Percentiles rank a stretch among this genome's conserved stretches.
These are phyloP conservation scores for Arthroderma sp. DNA, from an alignment of 2,329 filamentous ascomycete species.

Conservation along the genomic window DNA sequence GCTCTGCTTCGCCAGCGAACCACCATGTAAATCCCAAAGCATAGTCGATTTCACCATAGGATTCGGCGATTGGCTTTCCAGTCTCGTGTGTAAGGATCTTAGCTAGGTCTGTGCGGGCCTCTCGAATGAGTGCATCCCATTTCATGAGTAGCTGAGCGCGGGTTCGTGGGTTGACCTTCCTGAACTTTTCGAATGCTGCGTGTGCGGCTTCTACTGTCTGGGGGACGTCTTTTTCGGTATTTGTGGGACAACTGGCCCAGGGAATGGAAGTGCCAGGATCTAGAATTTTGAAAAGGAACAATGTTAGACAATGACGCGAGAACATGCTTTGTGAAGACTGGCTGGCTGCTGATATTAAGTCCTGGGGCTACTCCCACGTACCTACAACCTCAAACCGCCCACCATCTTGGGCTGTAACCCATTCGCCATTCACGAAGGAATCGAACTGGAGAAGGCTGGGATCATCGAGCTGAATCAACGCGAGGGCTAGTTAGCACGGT, in stretches of 20 bases:
- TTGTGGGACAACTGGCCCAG: constrained; percentile 41
- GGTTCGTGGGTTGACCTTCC: constrained; percentile 45
- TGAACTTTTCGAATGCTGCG: constrained; percentile 47
- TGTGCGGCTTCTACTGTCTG: constrained; percentile 46
- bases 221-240: constrained; percentile 46
- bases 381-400: constrained; percentile 39
- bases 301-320: no score
- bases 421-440: constrained; percentile 39
- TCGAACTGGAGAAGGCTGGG: constrained; percentile 37
- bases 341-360: neutral
- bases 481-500: neutral
- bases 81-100: constrained; percentile 83
- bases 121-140: constrained; percentile 52
- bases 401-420: constrained; percentile 34
- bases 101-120: constrained; percentile 57
- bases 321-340: neutral
- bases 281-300: constrained; percentile 3
- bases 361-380: constrained; percentile 9
- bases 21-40: constrained; percentile 66
- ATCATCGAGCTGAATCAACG: constrained; percentile 31
- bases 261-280: constrained; percentile 40
- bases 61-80: constrained; percentile 68
- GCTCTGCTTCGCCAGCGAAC: constrained; percentile 68
- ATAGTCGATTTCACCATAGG: constrained; percentile 58
- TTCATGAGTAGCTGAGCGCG: constrained; percentile 51